Evolutionary conservation across 768 basidiomycete species (phyloP).

Genomic region (Fistulinella prunicolor): DNA sequence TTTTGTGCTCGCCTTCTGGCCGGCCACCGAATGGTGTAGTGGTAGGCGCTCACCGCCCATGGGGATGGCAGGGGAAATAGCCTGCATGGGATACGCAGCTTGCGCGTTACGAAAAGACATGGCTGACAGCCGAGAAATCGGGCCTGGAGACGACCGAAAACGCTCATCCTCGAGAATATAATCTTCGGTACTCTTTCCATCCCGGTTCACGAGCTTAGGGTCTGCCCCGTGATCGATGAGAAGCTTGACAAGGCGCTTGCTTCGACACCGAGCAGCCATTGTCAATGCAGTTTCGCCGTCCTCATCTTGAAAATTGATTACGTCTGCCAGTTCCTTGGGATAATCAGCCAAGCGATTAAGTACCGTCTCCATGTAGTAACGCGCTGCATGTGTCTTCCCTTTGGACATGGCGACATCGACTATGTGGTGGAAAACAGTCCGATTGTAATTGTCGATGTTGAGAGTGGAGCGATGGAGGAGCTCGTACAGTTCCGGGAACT

Average conservation of each 20-base stretch:
- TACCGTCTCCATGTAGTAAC: conserved; percentile 99
- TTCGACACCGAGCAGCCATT: conserved; percentile 92
- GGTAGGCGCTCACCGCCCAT: conserved; percentile 63
- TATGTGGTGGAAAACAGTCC: conserved; percentile 97
- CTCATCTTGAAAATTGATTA: conserved; percentile 99
- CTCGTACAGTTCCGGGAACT: conserved; percentile 97
- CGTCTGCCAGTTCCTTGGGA: conserved; percentile 93
- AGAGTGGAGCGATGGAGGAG: conserved; percentile 96
- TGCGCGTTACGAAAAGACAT: conserved; percentile 78
- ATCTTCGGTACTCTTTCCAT: conserved; percentile 96
- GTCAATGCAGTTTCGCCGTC: conserved; percentile 98
- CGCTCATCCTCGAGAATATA: conserved; percentile 99
- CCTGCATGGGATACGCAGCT: conserved; percentile 40
- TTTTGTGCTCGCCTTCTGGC: conserved; percentile 80
- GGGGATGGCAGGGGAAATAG: conserved; percentile 41
- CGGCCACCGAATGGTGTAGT: conserved; percentile 81
- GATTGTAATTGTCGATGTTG: conserved; percentile 97
- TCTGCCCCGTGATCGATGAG: conserved; percentile 96
- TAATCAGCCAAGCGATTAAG: conserved; percentile 84
- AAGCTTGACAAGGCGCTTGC: conserved; percentile 92
- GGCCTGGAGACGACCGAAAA: conserved; percentile 87
- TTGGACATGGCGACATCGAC: conserved; percentile 97
- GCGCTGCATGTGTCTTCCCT: conserved; percentile 94
- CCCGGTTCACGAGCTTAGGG: conserved; percentile 90
- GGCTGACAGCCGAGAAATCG: conserved; percentile 59